These are phyloP conservation scores for Fragilaria crotonensis DNA, from an alignment of 108 stramenopile species.

Conservation along the genomic window DNA sequence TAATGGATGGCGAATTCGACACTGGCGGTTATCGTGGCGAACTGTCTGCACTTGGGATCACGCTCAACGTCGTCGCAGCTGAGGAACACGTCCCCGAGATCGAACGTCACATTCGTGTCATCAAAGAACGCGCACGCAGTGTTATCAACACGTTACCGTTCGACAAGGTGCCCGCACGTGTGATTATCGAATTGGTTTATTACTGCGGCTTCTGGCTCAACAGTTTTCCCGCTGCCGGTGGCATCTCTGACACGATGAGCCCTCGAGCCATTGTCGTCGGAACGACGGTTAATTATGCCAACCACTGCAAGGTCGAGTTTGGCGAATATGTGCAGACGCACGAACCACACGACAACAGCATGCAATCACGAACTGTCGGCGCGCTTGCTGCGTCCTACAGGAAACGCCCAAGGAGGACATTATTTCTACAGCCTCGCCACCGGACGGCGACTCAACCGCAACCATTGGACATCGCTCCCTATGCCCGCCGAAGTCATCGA, in stretches of 20 bases:
- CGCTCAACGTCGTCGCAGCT: constrained; percentile 4
- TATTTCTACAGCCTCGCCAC: constrained; percentile 20
- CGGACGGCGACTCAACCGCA: constrained; percentile 7
- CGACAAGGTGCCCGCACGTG: constrained; percentile 2
- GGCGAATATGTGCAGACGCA: constrained; percentile 29
- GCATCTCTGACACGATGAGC: constrained; percentile 13
- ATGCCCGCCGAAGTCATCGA: constrained; percentile 17
- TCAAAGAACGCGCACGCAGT: constrained; percentile 22
- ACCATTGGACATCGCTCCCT: constrained; percentile 18
- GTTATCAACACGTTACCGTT: constrained; percentile 16
- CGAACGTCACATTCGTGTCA: constrained; percentile 8
- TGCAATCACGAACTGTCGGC: constrained; percentile 14
- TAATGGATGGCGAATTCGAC: neutral
- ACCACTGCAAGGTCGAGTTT: constrained; percentile 21
- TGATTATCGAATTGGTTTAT: constrained; percentile 22
- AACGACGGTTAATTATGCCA: constrained; percentile 2
- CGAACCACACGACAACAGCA: constrained; percentile 24
- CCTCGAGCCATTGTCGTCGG: constrained; percentile 15
- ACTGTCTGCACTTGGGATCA: neutral
- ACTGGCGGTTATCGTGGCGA: too few species aligned
- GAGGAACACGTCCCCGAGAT: constrained; percentile 21
- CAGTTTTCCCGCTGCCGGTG: neutral
- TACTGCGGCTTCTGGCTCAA: constrained; percentile 21
- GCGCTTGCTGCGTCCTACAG: constrained; percentile 27
- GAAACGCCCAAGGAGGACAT: constrained; percentile 28